Percentiles rank a stretch among this genome's conserved stretches.
phyloP scores from a whole-genome alignment of 2,329 filamentous ascomycete species.

The Colletotrichum graminicola region DNA sequence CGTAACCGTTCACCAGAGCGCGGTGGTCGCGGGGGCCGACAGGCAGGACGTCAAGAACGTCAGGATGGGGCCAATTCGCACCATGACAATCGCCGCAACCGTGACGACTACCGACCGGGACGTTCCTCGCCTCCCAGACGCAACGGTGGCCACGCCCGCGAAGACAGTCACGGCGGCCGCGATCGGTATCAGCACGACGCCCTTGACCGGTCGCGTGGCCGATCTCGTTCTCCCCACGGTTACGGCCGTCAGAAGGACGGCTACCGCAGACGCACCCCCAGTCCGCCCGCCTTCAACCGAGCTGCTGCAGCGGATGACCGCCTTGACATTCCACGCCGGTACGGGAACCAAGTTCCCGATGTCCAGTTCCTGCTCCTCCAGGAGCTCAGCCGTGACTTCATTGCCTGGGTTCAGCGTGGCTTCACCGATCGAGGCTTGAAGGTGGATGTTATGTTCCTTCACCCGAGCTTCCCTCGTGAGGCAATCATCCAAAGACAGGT shows the following conservation, averaged over 20 bases:
- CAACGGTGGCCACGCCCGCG: constrained; percentile 69
- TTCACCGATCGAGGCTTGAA: constrained; percentile 80
- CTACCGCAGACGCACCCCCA: constrained; percentile 78
- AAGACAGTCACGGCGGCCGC: constrained; percentile 69
- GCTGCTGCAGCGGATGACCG: constrained; percentile 67
- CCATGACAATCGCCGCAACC: constrained; percentile 55
- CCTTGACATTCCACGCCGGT: constrained; percentile 79
- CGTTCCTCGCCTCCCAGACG: constrained; percentile 71
- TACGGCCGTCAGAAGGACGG: constrained; percentile 60
- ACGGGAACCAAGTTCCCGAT: constrained; percentile 83
- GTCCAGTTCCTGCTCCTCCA: constrained; percentile 89
- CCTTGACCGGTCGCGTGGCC: constrained; percentile 63
- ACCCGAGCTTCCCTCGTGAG: constrained; percentile 75
- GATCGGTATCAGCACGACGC: constrained; percentile 58
- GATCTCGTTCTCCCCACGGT: constrained; percentile 76
- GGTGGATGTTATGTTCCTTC: constrained; percentile 83
- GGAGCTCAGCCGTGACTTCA: constrained; percentile 82
- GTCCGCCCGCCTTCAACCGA: constrained; percentile 63
- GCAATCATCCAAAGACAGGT: constrained; percentile 88
- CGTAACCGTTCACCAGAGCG: constrained; percentile 72
- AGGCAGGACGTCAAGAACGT: constrained; percentile 57
- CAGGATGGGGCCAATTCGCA: constrained; percentile 63
- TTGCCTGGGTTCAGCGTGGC: constrained; percentile 82
- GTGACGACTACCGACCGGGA: constrained; percentile 75
- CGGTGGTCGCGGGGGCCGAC: constrained; percentile 55